Evolutionary conservation across 2,329 filamentous ascomycete species (phyloP), one percentile per base, ranked within the genome.

Genomic region (Sporothrix globosa): DNA sequence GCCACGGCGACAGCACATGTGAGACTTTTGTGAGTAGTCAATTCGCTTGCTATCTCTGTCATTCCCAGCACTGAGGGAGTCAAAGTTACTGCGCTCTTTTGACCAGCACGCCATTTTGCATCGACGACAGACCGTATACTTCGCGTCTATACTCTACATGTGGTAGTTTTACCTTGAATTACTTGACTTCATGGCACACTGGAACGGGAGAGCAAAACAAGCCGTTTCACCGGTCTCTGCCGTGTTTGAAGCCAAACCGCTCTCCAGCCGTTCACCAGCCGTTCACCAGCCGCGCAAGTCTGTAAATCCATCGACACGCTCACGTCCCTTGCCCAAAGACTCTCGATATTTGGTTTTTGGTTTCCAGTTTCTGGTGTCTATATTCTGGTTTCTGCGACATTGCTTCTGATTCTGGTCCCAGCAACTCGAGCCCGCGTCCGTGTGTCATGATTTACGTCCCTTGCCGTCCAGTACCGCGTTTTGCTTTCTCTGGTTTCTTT

Each of bases 361-460:
- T 34, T 34, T 34, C 34, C 5, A 4, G 34, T 34, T 34, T 34
- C 34, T 34, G 1, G 34, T 34, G 34, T 34, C 34, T 9, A 30
- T 3, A 34, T 34, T 34, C 6, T 34, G 34, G 34, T 34, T 34
- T 34, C 34, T 1, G 9, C 34, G 7, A 9, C 34, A 9, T 34
- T 9, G 34, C 34, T 34, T 34, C 30, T 34, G 3, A 13, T 41
- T 11, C 27, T 58, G 27, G 56, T 61, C 13, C 58, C 39, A n/a
- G 39, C n/a, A 30, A 39, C 54, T 58, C 56, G 56, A 60, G 41
- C 41, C 58, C 58, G 58, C 58, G 58, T 48, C 41, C 41, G 58
- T 63, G 58, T 63, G 58, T 63, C 58, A 19, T 61, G 58, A 61
- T 61, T 44, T 27, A 17, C 58, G 34, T 44, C n/a, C 58, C 39